Conservation (phyloP, 1,284 basidiomycete species). For the Malassezia japonica region DNA sequence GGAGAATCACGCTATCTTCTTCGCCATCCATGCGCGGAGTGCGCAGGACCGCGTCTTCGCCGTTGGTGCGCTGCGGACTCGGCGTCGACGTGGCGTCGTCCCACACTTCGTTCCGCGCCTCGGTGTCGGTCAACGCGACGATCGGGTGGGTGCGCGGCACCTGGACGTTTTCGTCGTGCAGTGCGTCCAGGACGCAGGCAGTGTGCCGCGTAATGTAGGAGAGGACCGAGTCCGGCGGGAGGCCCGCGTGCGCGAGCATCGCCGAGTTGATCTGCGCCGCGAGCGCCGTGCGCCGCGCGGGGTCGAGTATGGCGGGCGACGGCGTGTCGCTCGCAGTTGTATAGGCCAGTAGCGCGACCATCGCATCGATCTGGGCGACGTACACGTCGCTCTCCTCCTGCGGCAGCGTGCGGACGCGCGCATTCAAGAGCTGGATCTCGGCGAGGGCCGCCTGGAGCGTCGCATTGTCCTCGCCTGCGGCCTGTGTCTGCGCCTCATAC, state of each 20-base stretch:
- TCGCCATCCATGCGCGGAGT: too few relatives aligned
- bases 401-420: constrained; percentile 30
- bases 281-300: constrained; percentile 63
- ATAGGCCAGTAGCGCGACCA: constrained; percentile 68
- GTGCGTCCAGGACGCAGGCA: background rate
- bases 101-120: background rate
- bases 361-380: constrained; percentile 60
- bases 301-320: constrained; percentile 60
- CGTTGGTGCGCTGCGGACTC: too few relatives aligned
- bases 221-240: constrained; percentile 52
- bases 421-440: constrained; percentile 28
- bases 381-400: constrained; percentile 52
- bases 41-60: too few relatives aligned
- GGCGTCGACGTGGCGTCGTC: background rate
- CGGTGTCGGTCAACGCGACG: background rate
- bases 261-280: constrained; percentile 78
- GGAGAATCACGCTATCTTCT: background rate
- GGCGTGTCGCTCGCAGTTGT: constrained; percentile 56
- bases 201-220: constrained; percentile 1
- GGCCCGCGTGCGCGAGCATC: constrained; percentile 52
- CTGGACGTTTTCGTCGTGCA: background rate
- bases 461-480: constrained; percentile 19
- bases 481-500: constrained; percentile 18
- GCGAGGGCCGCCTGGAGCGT: constrained; percentile 28
- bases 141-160: constrained; percentile 3